Evolutionary conservation across 169 alveolate genomes (phyloP).

Genomic region (Plasmodium billcollinsi): DNA sequence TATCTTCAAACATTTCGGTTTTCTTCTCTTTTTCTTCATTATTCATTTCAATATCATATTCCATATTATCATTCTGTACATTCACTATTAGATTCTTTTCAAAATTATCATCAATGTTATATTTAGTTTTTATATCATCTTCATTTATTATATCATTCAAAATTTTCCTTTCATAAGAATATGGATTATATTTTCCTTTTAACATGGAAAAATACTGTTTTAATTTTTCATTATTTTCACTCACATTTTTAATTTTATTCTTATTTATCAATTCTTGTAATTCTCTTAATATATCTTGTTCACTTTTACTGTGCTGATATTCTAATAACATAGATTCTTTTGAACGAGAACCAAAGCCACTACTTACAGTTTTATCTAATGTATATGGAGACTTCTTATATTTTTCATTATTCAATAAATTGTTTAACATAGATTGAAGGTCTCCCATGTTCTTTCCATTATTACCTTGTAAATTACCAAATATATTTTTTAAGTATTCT

Average conservation of each 20-base stretch:
- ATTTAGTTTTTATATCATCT: constrained; percentile 46
- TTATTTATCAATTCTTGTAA: constrained; percentile 43
- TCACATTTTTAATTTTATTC: constrained; percentile 22
- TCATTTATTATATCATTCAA: constrained; percentile 49
- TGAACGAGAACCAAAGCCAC: constrained; percentile 4
- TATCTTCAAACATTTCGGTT: constrained; percentile 64
- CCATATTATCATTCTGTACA: constrained; percentile 1
- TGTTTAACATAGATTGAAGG: constrained; percentile 30
- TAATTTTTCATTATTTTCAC: constrained; percentile 40
- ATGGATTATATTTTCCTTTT: constrained; percentile 47
- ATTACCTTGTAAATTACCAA: constrained; percentile 17
- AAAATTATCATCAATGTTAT: constrained; percentile 54
- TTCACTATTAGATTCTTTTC: constrained; percentile 19
- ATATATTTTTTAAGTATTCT: neutral
- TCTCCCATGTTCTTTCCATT: constrained; percentile 10
- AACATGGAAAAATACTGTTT: constrained; percentile 11
- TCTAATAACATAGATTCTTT: constrained; percentile 24
- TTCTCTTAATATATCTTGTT: constrained; percentile 18
- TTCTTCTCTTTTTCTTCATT: constrained; percentile 64
- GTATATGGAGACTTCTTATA: constrained; percentile 20
- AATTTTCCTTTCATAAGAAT: constrained; percentile 54
- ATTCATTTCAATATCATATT: constrained; percentile 41
- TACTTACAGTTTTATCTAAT: constrained; percentile 47
- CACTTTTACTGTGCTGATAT: constrained; percentile 10
- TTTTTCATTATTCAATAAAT: constrained; percentile 17